A percentile compares a stretch with the other conserved stretches of the same genome.
Evolutionary conservation across 2,329 filamentous ascomycete genomes (phyloP).

Genomic region (Arthroderma uncinatum): DNA sequence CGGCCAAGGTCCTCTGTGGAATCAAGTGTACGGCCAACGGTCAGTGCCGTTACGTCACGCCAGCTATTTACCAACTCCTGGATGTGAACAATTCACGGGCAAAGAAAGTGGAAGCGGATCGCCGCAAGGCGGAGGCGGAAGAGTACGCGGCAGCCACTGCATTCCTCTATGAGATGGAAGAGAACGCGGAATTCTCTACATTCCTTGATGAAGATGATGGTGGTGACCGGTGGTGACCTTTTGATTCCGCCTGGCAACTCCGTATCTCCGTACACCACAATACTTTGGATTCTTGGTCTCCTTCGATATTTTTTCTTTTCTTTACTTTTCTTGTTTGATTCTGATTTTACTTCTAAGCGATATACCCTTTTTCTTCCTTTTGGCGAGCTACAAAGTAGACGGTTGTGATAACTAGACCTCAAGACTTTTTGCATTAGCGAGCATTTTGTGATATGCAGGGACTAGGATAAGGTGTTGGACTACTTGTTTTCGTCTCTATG

Average conservation of each 20-base stretch:
- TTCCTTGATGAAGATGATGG: slow-evolving; percentile 8
- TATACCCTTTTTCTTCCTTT: background rate
- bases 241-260: too few species aligned
- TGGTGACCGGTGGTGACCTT: slow-evolving; percentile 4
- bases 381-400: background rate
- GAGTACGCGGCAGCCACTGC: background rate
- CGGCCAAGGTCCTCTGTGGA: slow-evolving; percentile 21
- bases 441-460: background rate
- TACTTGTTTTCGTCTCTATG: background rate
- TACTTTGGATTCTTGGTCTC: background rate
- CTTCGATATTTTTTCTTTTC: background rate
- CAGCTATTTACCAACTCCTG: slow-evolving; percentile 7
- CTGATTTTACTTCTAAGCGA: background rate
- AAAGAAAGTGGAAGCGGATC: background rate
- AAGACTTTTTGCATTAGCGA: background rate
- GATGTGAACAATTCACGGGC: slow-evolving; percentile 9
- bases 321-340: background rate
- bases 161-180: too few species aligned
- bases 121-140: background rate
- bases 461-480: background rate
- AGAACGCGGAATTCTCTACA: too few species aligned
- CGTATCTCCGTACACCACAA: too few species aligned
- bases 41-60: slow-evolving; percentile 4
- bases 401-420: too few species aligned
- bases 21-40: slow-evolving; percentile 21